These are phyloP conservation scores for Paraphoma sp. DNA, from an alignment of 2,329 filamentous ascomycete genomes.

Conservation along the genomic window DNA sequence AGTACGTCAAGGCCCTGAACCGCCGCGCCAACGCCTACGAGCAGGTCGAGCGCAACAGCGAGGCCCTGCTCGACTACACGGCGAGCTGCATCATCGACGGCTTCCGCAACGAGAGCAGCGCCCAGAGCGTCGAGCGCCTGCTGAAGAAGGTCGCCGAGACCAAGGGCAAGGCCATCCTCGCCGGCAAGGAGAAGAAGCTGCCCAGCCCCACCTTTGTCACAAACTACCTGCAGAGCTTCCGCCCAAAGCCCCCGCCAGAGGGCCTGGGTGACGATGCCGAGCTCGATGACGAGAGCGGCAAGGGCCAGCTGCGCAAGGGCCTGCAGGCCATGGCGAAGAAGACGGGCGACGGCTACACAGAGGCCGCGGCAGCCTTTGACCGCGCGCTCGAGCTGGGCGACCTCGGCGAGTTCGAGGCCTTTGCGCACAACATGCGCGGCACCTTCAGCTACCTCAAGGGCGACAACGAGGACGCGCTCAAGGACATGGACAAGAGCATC, in stretches of 20 bases:
- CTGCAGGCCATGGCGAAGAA: constrained; percentile 81
- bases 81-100: constrained; percentile 99
- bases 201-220: constrained; percentile 96
- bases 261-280: constrained; percentile 85
- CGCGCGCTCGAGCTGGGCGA: constrained; percentile 83
- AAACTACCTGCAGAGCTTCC: constrained; percentile 99
- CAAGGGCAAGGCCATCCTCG: constrained; percentile 89
- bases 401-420: constrained; percentile 81
- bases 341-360: constrained; percentile 89
- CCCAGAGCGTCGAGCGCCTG: constrained; percentile 87
- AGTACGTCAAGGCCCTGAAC: constrained; percentile 98
- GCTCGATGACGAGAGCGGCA: constrained; percentile 77
- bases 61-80: constrained; percentile 95
- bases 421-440: constrained; percentile 95
- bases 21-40: constrained; percentile 96
- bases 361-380: constrained; percentile 85
- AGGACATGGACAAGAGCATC: constrained; percentile 90
- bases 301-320: constrained; percentile 85
- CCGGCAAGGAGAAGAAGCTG: constrained; percentile 80
- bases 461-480: constrained; percentile 81
- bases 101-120: constrained; percentile 90
- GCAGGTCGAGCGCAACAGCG: constrained; percentile 87
- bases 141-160: constrained; percentile 96
- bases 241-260: constrained; percentile 76
- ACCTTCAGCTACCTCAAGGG: constrained; percentile 94